These are phyloP conservation scores for Leccinum truebloodii DNA, from an alignment of 768 basidiomycete genomes.

Conservation along the genomic window DNA sequence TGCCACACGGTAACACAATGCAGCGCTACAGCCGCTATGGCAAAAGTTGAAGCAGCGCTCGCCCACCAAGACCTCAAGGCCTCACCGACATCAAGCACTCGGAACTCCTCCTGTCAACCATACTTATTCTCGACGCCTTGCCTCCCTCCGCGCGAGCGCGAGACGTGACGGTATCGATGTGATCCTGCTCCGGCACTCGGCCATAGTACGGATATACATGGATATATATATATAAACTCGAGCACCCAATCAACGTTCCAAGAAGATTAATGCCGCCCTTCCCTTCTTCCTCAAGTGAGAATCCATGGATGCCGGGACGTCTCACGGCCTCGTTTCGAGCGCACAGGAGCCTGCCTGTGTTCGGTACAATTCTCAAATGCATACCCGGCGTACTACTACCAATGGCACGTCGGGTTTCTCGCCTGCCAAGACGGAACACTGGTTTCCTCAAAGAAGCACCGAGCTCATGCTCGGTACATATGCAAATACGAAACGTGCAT, in stretches of 20 bases:
- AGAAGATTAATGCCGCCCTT: not conserved
- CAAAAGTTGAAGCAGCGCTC: not conserved
- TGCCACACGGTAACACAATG: not conserved
- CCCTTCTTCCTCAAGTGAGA: not conserved
- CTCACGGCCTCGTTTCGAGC: not conserved
- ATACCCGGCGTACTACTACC: not conserved
- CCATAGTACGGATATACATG: not conserved
- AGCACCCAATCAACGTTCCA: not conserved
- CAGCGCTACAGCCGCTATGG: not conserved
- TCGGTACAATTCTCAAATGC: not conserved
- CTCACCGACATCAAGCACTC: not conserved
- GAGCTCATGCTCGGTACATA: not conserved
- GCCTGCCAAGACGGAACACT: not conserved
- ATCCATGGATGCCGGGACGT: not conserved
- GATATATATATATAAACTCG: not conserved
- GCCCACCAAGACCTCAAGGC: not conserved
- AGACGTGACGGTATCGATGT: not conserved
- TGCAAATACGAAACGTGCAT: not conserved
- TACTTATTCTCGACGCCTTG: not conserved
- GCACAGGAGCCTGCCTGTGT: not conserved
- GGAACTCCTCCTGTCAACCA: not conserved
- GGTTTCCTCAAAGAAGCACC: not conserved
- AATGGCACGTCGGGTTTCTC: not conserved
- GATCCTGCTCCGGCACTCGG: not conserved
- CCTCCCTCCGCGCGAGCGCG: not conserved